These are phyloP conservation scores for Lecanosticta acicola DNA, from an alignment of 2,329 filamentous ascomycete genomes.

Conservation along the genomic window DNA sequence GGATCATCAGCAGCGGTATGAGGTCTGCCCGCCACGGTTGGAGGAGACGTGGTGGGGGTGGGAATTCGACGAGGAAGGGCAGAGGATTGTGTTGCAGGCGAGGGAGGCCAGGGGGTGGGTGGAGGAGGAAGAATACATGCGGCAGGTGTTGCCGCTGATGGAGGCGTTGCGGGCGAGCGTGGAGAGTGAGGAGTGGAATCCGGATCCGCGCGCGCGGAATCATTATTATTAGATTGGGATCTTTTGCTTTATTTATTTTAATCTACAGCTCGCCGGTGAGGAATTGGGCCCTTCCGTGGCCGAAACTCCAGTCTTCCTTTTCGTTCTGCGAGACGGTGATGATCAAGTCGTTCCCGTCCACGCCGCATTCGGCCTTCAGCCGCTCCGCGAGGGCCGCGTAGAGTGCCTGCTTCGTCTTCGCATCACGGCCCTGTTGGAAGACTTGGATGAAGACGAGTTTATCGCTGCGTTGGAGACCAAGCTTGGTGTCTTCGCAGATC, in stretches of 20 bases:
- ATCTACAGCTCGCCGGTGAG: constrained; percentile 24
- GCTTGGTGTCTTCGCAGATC: constrained; percentile 32
- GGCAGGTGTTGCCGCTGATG: constrained; percentile 34
- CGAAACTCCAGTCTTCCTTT: constrained; percentile 33
- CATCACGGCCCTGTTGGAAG: constrained; percentile 31
- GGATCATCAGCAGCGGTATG: constrained; percentile 39
- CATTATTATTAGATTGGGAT: constrained; percentile 16
- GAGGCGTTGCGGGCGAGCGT: constrained; percentile 33
- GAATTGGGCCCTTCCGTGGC: constrained; percentile 29
- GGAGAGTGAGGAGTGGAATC: constrained; percentile 35
- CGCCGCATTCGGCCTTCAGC: constrained; percentile 20
- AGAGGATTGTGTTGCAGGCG: constrained; percentile 31
- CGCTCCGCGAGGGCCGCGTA: constrained; percentile 24
- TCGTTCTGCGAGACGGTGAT: constrained; percentile 24
- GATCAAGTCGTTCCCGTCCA: constrained; percentile 28
- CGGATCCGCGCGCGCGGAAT: constrained; percentile 31
- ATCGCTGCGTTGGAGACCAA: constrained; percentile 24
- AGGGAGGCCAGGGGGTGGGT: constrained; percentile 27
- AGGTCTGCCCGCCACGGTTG: constrained; percentile 26
- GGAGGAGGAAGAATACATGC: constrained; percentile 36
- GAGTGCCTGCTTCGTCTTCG: constrained; percentile 24
- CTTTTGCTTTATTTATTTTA: background rate
- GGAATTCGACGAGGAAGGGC: constrained; percentile 28
- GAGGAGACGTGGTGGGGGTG: constrained; percentile 39
- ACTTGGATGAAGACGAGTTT: constrained; percentile 32